These are phyloP conservation scores for Kernera saxatilis DNA, from an alignment of 345 rosid species.

Conservation along the genomic window DNA sequence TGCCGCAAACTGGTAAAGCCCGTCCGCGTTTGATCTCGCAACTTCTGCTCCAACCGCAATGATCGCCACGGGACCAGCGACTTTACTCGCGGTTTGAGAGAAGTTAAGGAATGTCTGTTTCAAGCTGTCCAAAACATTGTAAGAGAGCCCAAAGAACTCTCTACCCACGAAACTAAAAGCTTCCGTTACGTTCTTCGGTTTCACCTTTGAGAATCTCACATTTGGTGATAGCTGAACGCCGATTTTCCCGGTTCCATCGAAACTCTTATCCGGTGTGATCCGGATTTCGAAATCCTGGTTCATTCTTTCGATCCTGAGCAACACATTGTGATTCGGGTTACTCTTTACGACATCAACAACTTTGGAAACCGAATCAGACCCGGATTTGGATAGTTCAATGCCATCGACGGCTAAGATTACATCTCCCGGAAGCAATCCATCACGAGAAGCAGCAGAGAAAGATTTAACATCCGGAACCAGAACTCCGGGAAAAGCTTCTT, in stretches of 20 bases:
- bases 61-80: conserved; percentile 92
- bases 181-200: conserved; percentile 49
- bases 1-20: conserved; percentile 93
- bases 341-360: conserved; percentile 66
- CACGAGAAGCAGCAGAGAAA: conserved; percentile 84
- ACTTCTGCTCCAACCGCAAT: conserved; percentile 99
- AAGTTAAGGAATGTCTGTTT: conserved; percentile 80
- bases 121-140: conserved; percentile 70
- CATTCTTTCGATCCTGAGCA: conserved; percentile 58
- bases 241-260: conserved; percentile 76
- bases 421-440: conserved; percentile 85
- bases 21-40: conserved; percentile 81
- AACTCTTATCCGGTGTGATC: conserved; percentile 75
- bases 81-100: conserved; percentile 84
- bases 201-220: conserved; percentile 51
- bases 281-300: conserved; percentile 44
- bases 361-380: conserved; percentile 52
- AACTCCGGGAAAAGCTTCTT: conserved; percentile 88
- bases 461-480: conserved; percentile 77
- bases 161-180: conserved; percentile 58
- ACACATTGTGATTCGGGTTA: conserved; percentile 54
- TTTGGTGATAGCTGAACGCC: conserved; percentile 90
- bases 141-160: conserved; percentile 70
- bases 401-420: conserved; percentile 69
- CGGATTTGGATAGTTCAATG: conserved; percentile 38